Conservation (phyloP, 768 basidiomycete genomes). For the Suillus decipiens region DNA sequence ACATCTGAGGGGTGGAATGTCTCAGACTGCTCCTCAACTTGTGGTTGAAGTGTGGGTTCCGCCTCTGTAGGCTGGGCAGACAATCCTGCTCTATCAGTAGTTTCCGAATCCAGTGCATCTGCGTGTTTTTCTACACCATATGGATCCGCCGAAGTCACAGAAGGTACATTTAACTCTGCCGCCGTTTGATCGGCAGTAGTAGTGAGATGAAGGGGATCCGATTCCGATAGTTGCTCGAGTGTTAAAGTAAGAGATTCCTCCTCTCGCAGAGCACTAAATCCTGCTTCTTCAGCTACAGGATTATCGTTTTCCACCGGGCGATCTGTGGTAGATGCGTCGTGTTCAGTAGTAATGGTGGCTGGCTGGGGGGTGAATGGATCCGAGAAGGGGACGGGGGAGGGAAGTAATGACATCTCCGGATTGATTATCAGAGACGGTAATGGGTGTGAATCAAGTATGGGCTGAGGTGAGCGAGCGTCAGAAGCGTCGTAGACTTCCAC, state of each 20-base stretch:
- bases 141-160: not conserved
- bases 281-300: not conserved
- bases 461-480: slow-evolving; percentile 31
- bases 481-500: slow-evolving; percentile 45
- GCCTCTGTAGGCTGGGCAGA: not conserved
- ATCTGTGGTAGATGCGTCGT: not conserved
- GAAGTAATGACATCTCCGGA: slow-evolving; percentile 14
- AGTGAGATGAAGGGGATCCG: not conserved
- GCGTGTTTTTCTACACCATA: not conserved
- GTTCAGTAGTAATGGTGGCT: slow-evolving; percentile 3
- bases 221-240: not conserved
- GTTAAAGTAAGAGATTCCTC: not conserved
- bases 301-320: not conserved
- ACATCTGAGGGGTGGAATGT: slow-evolving; percentile 7
- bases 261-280: not conserved
- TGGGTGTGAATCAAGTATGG: slow-evolving; percentile 20
- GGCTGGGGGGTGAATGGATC: not conserved
- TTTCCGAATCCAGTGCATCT: not conserved
- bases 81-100: not conserved
- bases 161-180: too few species aligned
- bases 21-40: slow-evolving; percentile 2
- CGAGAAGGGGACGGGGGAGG: not conserved
- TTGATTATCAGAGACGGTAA: slow-evolving; percentile 4
- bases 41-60: not conserved
- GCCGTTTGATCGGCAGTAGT: not conserved